These are phyloP conservation scores for Venturia asperata DNA, from an alignment of 2,329 filamentous ascomycete genomes.

Conservation along the genomic window DNA sequence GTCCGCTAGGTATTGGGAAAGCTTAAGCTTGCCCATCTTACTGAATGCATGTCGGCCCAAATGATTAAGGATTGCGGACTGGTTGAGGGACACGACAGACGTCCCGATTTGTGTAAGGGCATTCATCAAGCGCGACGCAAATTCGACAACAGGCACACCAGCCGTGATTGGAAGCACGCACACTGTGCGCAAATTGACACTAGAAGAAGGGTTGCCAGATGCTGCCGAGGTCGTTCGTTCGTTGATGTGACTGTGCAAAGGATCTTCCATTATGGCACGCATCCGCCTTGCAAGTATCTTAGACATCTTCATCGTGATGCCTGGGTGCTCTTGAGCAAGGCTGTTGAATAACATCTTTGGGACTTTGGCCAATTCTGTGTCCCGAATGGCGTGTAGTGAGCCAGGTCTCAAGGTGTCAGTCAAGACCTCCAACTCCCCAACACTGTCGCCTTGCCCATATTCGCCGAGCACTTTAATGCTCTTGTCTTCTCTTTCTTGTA, in stretches of 20 bases:
- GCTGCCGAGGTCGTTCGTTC: constrained; percentile 52
- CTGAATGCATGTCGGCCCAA: constrained; percentile 94
- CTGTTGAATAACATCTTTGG: constrained; percentile 96
- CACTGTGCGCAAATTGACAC: constrained; percentile 85
- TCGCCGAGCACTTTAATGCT: constrained; percentile 83
- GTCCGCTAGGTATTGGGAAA: constrained; percentile 93
- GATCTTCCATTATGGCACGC: constrained; percentile 79
- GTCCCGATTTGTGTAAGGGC: constrained; percentile 85
- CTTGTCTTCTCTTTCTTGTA: constrained; percentile 73
- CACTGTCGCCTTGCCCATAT: constrained; percentile 94
- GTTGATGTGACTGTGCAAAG: constrained; percentile 57
- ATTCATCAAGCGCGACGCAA: constrained; percentile 79
- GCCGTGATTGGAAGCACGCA: constrained; percentile 84
- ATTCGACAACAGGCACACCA: constrained; percentile 90
- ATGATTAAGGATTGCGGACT: constrained; percentile 89
- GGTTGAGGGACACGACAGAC: constrained; percentile 85
- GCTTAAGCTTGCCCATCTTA: constrained; percentile 91
- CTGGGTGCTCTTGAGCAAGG: constrained; percentile 90
- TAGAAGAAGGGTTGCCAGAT: constrained; percentile 67
- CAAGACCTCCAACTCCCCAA: constrained; percentile 93
- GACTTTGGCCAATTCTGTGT: constrained; percentile 94
- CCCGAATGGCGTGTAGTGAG: constrained; percentile 89
- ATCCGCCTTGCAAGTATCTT: constrained; percentile 97
- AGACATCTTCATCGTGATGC: constrained; percentile 97
- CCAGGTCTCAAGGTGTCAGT: constrained; percentile 88